These are phyloP conservation scores for Leccinum pachyderme DNA, from an alignment of 1,284 basidiomycete species.

Conservation along the genomic window DNA sequence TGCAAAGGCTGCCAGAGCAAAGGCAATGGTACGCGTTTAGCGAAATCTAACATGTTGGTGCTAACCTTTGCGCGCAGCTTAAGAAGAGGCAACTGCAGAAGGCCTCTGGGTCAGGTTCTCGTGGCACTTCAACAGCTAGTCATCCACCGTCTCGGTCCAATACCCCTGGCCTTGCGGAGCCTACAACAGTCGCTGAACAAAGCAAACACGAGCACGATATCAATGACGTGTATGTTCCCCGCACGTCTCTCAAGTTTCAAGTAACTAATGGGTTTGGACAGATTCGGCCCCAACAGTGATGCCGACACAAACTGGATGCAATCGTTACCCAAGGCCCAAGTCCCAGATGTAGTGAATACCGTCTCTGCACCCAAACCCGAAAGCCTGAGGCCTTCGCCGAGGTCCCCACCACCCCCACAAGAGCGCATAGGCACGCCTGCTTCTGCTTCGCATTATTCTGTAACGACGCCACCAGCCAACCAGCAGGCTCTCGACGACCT, in stretches of 20 bases:
- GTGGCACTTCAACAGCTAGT: conserved; percentile 35
- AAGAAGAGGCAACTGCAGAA: conserved; percentile 74
- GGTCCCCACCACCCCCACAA: conserved; percentile 17
- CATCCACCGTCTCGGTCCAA: conserved; percentile 51
- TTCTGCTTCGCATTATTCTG: conserved; percentile 6
- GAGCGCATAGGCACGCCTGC: conserved; percentile 14
- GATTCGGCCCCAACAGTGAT: conserved; percentile 38
- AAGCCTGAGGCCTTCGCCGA: conserved; percentile 11
- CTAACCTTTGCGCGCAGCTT: conserved; percentile 44
- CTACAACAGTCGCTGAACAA: conserved; percentile 33
- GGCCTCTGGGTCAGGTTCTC: conserved; percentile 40
- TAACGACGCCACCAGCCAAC: background rate
- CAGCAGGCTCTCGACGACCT: conserved; percentile 13
- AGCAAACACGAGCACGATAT: conserved; percentile 41
- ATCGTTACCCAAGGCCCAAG: conserved; percentile 51
- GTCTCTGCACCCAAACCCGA: conserved; percentile 9
- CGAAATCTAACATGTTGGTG: conserved; percentile 6
- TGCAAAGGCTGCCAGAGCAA: conserved; percentile 75
- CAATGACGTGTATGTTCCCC: conserved; percentile 49
- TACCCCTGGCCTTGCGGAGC: conserved; percentile 45
- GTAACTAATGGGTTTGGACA: conserved; percentile 14
- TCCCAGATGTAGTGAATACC: conserved; percentile 15
- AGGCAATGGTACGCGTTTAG: conserved; percentile 52
- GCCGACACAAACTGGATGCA: conserved; percentile 56
- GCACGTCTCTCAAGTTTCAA: conserved; percentile 1